Conservation (phyloP, 805 yeast species). For the Cyberlindnera samutprakarnensis region DNA sequence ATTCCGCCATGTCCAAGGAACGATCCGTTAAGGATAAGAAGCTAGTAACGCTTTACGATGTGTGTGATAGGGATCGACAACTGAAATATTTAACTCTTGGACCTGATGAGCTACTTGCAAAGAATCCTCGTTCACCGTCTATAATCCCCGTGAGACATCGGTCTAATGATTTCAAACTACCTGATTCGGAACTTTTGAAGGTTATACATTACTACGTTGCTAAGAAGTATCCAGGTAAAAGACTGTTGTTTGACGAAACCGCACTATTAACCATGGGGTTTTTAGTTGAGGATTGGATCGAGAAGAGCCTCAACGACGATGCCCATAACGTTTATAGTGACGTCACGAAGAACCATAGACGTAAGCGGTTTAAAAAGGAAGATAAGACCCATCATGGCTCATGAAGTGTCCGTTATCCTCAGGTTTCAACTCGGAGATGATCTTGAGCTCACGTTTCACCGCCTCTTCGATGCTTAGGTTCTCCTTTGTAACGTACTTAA, state of each 20-base stretch:
- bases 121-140: slow-evolving; percentile 3
- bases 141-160: slow-evolving; percentile 15
- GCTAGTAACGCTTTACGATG: no score
- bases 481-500: slow-evolving; percentile 6
- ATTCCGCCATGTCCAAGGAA: no score
- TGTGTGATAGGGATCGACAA: no score
- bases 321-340: slow-evolving; percentile 4
- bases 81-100: no score
- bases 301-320: slow-evolving; percentile 13
- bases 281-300: slow-evolving; percentile 30
- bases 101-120: slow-evolving; percentile 2
- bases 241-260: slow-evolving; percentile 27
- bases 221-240: slow-evolving; percentile 17
- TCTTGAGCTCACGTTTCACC: slow-evolving; percentile 11
- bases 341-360: background rate
- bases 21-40: no score
- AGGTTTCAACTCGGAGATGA: slow-evolving; percentile 8
- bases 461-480: slow-evolving; percentile 10
- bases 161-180: slow-evolving; percentile 8
- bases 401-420: slow-evolving; percentile 17
- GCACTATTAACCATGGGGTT: slow-evolving; percentile 29
- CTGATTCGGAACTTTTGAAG: slow-evolving; percentile 23
- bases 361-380: slow-evolving; percentile 9
- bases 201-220: slow-evolving; percentile 29
- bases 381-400: slow-evolving; percentile 11